Evolutionary conservation across 2,329 filamentous ascomycete genomes (phyloP), one percentile per base, ranked within the genome.

Genomic region (Dactylellina sp.): DNA sequence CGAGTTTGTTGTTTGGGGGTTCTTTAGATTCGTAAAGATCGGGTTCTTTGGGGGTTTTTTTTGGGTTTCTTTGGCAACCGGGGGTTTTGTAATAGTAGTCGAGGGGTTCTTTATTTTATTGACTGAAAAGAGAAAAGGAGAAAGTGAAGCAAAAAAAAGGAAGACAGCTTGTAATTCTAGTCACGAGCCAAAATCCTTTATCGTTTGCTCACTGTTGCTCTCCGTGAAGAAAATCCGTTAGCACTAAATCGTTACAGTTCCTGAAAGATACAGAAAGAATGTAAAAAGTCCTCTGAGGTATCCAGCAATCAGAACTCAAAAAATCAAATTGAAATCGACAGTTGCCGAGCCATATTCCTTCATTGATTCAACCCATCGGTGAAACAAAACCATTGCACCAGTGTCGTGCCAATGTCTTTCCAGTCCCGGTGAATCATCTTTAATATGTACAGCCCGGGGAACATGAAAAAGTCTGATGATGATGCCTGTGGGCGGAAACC

Each of bases 1-100:
- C 68, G 68, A 65, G 55, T 64, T 60, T 12, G 52, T 50, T 46
- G 20, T 50, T 46, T 57, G n/a, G 25, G 60, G 68, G 60, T 72
- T 72, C 53, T 72, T 72, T 50, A 50, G 68, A 72, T 65, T 72
- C 68, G 68, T 64, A 44, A 61, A 72, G 68, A 72, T 59, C 60
- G 68, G 68, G 57, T 52, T 72, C 60, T 46, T 72, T 72, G 59
- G 53, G 35, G 6, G 53, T 42, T 56, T 50, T 63, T 64, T 50
- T 71, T 72, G 63, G 52, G 37, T 65, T 72, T 71, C 62, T 46
- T 28, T 14, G 28, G 28, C 4, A 32, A 32, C 28, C 28, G 28
- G 28, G 28, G 28, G 28, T 32, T 32, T 32, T 32, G 28, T n/a
- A n/a, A 32, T 12, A 28, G 7, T 18, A 55, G 16, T 40, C 50